A percentile compares a stretch with the other conserved stretches of the same genome.
phyloP scores from a whole-genome alignment of 2,329 filamentous ascomycete genomes.

The Colletotrichum gigasporum region DNA sequence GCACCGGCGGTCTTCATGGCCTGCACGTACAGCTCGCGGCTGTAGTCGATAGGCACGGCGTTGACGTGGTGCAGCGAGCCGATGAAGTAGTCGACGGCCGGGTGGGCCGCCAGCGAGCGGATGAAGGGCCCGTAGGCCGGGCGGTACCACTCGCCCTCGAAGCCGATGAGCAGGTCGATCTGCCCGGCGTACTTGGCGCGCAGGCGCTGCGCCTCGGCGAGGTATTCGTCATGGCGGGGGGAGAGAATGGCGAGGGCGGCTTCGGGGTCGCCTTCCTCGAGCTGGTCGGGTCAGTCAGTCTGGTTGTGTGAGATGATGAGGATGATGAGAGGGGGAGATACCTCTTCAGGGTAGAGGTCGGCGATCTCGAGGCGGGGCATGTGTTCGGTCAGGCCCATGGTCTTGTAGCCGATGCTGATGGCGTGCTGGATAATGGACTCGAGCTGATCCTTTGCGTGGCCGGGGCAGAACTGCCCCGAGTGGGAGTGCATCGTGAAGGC shows the following conservation, averaged over 20 bases:
- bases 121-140: slow-evolving; percentile 69
- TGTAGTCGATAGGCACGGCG: slow-evolving; percentile 89
- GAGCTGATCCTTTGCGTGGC: slow-evolving; percentile 85
- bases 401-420: slow-evolving; percentile 80
- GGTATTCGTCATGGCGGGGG: slow-evolving; percentile 75
- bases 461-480: slow-evolving; percentile 94
- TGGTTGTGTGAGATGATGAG: not conserved
- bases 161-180: slow-evolving; percentile 86
- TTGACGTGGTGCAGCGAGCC: slow-evolving; percentile 93
- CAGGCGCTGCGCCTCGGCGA: slow-evolving; percentile 78
- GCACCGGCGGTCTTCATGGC: slow-evolving; percentile 63
- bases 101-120: slow-evolving; percentile 62
- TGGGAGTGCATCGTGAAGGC: slow-evolving; percentile 98
- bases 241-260: slow-evolving; percentile 58
- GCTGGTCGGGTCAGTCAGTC: slow-evolving; percentile 46
- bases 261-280: slow-evolving; percentile 59
- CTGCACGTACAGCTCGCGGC: slow-evolving; percentile 70
- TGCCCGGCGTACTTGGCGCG: slow-evolving; percentile 73
- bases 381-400: slow-evolving; percentile 92
- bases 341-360: slow-evolving; percentile 95
- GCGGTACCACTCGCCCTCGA: slow-evolving; percentile 94
- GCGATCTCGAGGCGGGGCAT: slow-evolving; percentile 80
- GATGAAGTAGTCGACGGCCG: slow-evolving; percentile 86
- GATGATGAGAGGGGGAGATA: slow-evolving; percentile 43
- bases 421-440: slow-evolving; percentile 86